Conservation (phyloP, 176 grass and related monocot genomes). For the Rhynchospora breviuscula region DNA sequence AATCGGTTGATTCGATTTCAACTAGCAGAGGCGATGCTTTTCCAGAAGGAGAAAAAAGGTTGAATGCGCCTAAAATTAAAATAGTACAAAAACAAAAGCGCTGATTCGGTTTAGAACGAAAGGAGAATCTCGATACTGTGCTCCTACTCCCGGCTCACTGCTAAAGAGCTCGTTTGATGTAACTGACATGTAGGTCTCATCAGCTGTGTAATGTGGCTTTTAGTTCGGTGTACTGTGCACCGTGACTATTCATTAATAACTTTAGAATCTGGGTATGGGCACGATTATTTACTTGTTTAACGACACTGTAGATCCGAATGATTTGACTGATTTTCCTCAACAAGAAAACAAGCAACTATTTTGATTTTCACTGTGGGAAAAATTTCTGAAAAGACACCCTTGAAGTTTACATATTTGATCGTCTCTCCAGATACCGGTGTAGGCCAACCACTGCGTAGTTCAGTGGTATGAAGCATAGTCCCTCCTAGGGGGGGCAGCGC, state of each 20-base stretch:
- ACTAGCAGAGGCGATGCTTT: slow-evolving; percentile 3
- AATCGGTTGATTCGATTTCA: slow-evolving; percentile 5
- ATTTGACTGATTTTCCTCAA: not conserved
- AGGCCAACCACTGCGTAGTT: too few species aligned
- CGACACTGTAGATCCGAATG: not conserved
- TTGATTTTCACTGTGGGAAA: not conserved
- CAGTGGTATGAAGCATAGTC: too few species aligned
- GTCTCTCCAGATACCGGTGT: too few species aligned
- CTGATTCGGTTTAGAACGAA: slow-evolving; percentile 19
- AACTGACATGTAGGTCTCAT: not conserved
- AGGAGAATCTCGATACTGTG: not conserved
- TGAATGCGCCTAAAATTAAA: not conserved
- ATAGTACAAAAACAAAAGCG: not conserved
- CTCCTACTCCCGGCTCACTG: not conserved
- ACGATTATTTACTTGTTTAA: not conserved
- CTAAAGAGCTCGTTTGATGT: not conserved
- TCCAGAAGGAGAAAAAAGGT: not conserved
- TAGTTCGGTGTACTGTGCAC: not conserved
- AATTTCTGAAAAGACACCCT: not conserved
- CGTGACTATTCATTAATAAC: not conserved
- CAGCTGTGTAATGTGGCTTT: not conserved
- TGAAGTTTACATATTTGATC: not conserved
- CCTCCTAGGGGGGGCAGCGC: too few species aligned
- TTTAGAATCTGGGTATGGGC: not conserved
- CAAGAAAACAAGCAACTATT: not conserved